phyloP scores from a whole-genome alignment of 2,329 filamentous ascomycete genomes.

The Epichloe scottii region DNA sequence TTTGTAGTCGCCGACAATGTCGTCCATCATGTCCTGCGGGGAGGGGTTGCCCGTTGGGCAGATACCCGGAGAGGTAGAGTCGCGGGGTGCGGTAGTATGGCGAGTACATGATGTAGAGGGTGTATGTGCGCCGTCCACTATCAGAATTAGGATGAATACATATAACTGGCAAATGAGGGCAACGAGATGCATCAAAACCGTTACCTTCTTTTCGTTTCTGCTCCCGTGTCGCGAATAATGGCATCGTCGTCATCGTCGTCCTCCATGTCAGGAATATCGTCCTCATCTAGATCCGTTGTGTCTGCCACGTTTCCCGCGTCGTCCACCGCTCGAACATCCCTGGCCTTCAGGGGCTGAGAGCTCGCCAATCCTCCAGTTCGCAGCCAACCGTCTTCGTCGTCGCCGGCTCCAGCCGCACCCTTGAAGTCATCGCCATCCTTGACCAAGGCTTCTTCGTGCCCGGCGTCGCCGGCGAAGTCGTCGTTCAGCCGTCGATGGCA shows the following conservation, averaged over 20 bases:
- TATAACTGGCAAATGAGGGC: background rate
- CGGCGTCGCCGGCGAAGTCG: slow-evolving; percentile 81
- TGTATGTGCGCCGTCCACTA: slow-evolving; percentile 84
- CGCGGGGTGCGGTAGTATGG: slow-evolving; percentile 94
- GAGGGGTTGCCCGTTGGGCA: slow-evolving; percentile 65
- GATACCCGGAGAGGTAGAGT: slow-evolving; percentile 87
- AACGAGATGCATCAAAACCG: slow-evolving; percentile 3
- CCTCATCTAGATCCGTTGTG: slow-evolving; percentile 53
- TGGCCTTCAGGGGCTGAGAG: slow-evolving; percentile 61
- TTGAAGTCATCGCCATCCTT: slow-evolving; percentile 59
- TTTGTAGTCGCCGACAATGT: slow-evolving; percentile 92
- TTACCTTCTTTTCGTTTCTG: slow-evolving; percentile 34
- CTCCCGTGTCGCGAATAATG: slow-evolving; percentile 68
- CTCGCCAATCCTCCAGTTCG: slow-evolving; percentile 70
- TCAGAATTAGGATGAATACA: background rate
- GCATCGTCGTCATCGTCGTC: slow-evolving; percentile 96
- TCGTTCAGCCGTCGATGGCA: slow-evolving; percentile 86
- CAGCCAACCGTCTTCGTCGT: slow-evolving; percentile 81
- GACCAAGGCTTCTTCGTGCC: slow-evolving; percentile 76
- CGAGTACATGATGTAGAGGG: slow-evolving; percentile 95
- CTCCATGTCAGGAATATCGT: slow-evolving; percentile 96
- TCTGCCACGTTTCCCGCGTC: slow-evolving; percentile 80
- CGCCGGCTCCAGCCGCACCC: slow-evolving; percentile 30
- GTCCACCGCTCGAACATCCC: slow-evolving; percentile 78
- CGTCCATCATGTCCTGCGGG: slow-evolving; percentile 85